These are phyloP conservation scores for Geotrichum ghanense DNA, from an alignment of 805 yeast species.

Conservation along the genomic window DNA sequence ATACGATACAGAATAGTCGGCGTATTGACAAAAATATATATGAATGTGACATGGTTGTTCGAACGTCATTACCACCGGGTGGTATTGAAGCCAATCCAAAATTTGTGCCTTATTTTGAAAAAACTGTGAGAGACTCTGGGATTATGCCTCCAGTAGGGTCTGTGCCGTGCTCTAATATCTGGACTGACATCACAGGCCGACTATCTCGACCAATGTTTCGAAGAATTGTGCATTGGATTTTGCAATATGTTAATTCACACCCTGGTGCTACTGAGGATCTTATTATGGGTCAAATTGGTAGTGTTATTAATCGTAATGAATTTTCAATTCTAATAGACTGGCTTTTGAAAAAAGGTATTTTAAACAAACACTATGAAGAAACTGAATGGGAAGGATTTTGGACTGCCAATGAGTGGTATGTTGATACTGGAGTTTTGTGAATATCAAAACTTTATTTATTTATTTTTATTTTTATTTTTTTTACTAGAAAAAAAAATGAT, in stretches of 20 bases:
- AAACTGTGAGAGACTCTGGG: slow-evolving; percentile 7
- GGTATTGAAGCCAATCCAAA: slow-evolving; percentile 4
- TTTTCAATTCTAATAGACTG: slow-evolving; percentile 17
- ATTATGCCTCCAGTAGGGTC: slow-evolving; percentile 7
- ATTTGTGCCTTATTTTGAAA: not conserved
- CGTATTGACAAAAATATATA: slow-evolving; percentile 54
- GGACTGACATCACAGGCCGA: slow-evolving; percentile 60
- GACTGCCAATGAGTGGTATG: slow-evolving; percentile 19
- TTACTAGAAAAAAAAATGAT: no score
- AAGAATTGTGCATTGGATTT: slow-evolving; percentile 36
- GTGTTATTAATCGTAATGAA: slow-evolving; percentile 20
- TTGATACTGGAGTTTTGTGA: not conserved
- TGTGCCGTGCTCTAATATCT: slow-evolving; percentile 21
- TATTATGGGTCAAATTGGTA: slow-evolving; percentile 15
- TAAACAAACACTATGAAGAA: slow-evolving; percentile 3
- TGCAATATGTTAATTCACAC: slow-evolving; percentile 35
- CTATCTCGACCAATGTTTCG: slow-evolving; percentile 54
- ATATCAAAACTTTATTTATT: slow-evolving; percentile 4
- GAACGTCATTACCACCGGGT: slow-evolving; percentile 3
- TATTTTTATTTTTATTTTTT: not conserved
- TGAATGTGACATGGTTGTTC: slow-evolving; percentile 49
- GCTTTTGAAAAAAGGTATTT: slow-evolving; percentile 13
- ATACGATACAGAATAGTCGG: slow-evolving; percentile 65
- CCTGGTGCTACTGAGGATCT: slow-evolving; percentile 39
- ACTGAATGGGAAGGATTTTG: slow-evolving; percentile 15